phyloP scores from a whole-genome alignment of 2,329 filamentous ascomycete species.

The Aspergillus fijiensis region DNA sequence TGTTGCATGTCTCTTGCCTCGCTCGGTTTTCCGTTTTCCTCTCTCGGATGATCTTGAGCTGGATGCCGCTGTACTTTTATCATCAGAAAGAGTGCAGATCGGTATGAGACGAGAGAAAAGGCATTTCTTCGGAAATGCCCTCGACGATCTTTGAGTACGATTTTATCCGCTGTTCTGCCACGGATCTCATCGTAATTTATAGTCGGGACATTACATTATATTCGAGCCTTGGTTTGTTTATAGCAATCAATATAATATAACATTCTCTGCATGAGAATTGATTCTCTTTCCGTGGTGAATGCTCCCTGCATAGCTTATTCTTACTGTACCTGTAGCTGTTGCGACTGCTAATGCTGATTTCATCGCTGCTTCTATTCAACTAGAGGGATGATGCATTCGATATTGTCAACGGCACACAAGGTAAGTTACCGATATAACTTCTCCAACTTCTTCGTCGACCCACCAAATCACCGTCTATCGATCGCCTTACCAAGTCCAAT shows the following conservation, averaged over 20 bases:
- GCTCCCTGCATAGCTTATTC: too few relatives aligned
- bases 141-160: slow-evolving; percentile 55
- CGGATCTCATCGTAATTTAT: slow-evolving; percentile 49
- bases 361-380: too few relatives aligned
- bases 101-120: slow-evolving; percentile 50
- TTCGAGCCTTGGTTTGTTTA: neutral
- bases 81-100: slow-evolving; percentile 13
- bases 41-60: slow-evolving; percentile 42
- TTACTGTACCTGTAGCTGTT: too few relatives aligned
- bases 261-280: too few relatives aligned
- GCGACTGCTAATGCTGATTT: too few relatives aligned
- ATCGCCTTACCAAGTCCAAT: neutral
- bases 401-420: too few relatives aligned
- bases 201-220: slow-evolving; percentile 36
- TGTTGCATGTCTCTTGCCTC: slow-evolving; percentile 48
- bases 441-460: too few relatives aligned
- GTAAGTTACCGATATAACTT: too few relatives aligned
- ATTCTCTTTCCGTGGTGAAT: too few relatives aligned
- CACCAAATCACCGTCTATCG: neutral
- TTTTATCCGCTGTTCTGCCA: slow-evolving; percentile 35
- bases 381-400: too few relatives aligned
- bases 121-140: slow-evolving; percentile 14
- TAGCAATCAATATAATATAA: too few relatives aligned
- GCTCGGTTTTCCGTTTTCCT: slow-evolving; percentile 45
- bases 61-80: slow-evolving; percentile 32